These are phyloP conservation scores for Diaporthe citriasiana DNA, from an alignment of 2,329 filamentous ascomycete species.

Conservation along the genomic window DNA sequence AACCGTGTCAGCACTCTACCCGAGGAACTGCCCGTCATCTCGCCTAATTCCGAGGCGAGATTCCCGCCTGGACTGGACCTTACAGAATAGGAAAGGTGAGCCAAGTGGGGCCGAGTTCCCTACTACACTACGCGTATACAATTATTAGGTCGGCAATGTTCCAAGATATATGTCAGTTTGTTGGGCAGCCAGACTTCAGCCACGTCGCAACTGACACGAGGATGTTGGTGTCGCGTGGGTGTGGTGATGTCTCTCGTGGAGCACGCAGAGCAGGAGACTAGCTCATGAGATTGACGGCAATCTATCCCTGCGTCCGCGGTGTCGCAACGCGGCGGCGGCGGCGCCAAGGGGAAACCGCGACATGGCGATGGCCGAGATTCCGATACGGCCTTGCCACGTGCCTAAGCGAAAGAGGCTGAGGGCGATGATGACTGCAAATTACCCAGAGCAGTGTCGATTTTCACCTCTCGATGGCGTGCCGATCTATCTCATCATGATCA, in stretches of 20 bases:
- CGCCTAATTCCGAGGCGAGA: slow-evolving; percentile 36
- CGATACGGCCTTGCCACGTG: slow-evolving; percentile 42
- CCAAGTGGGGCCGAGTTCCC: neutral
- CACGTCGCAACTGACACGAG: neutral
- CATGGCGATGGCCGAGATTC: slow-evolving; percentile 37
- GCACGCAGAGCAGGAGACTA: neutral
- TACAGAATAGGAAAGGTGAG: slow-evolving; percentile 16
- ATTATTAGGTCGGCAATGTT: neutral
- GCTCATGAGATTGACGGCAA: slow-evolving; percentile 25
- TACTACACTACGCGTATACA: neutral
- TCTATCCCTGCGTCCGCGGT: slow-evolving; percentile 4
- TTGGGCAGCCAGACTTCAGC: neutral
- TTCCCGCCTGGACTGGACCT: slow-evolving; percentile 1
- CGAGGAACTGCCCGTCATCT: slow-evolving; percentile 28
- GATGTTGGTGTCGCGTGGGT: neutral
- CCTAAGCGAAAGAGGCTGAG: slow-evolving; percentile 41
- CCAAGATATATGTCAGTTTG: neutral
- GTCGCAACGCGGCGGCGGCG: slow-evolving; percentile 4
- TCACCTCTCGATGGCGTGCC: slow-evolving; percentile 6
- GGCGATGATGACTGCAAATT: slow-evolving; percentile 22
- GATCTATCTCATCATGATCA: slow-evolving; percentile 6
- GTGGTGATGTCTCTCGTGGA: neutral
- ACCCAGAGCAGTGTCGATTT: neutral
- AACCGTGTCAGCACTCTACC: slow-evolving; percentile 25
- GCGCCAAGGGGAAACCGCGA: slow-evolving; percentile 22